Percentiles rank a stretch among this genome's conserved stretches.
Evolutionary conservation across 495 filamentous ascomycete species (phyloP).

Genomic region (Tirmania nivea): DNA sequence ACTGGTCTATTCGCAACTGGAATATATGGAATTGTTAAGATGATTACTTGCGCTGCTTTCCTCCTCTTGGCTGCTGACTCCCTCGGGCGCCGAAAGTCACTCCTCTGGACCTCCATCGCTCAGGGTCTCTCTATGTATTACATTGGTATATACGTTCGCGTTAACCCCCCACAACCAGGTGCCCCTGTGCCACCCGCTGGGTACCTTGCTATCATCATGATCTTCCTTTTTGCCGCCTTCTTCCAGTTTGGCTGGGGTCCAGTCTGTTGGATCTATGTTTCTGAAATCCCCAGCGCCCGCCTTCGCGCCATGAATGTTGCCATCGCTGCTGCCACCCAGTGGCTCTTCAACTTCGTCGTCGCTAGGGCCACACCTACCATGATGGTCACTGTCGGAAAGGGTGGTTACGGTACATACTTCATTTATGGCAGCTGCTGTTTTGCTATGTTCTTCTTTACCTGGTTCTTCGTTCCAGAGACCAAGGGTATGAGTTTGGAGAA

Average conservation of each 20-base stretch:
- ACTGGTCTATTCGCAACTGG: slow-evolving; percentile 38
- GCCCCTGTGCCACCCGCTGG: slow-evolving; percentile 32
- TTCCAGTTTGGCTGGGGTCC: slow-evolving; percentile 68
- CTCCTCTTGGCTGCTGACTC: slow-evolving; percentile 50
- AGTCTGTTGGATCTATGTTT: slow-evolving; percentile 56
- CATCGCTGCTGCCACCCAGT: slow-evolving; percentile 45
- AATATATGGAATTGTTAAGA: slow-evolving; percentile 42
- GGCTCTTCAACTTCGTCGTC: slow-evolving; percentile 52
- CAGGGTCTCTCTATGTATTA: slow-evolving; percentile 56
- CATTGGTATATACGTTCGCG: slow-evolving; percentile 57
- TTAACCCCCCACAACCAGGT: slow-evolving; percentile 37
- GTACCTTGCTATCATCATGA: slow-evolving; percentile 46
- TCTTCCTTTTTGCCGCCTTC: slow-evolving; percentile 53
- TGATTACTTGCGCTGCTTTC: slow-evolving; percentile 35
- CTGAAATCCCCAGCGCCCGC: slow-evolving; percentile 51
- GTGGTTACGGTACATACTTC: slow-evolving; percentile 41
- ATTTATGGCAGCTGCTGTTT: slow-evolving; percentile 41
- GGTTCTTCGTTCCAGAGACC: slow-evolving; percentile 53
- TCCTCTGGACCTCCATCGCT: slow-evolving; percentile 52
- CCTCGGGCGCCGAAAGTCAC: slow-evolving; percentile 44
- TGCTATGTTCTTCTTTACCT: slow-evolving; percentile 43
- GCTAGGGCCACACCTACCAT: slow-evolving; percentile 39
- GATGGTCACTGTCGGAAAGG: slow-evolving; percentile 37
- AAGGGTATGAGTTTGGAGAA: slow-evolving; percentile 35
- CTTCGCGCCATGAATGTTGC: slow-evolving; percentile 51